Evolutionary conservation across 164 flowering plant species (phyloP).

Genomic region (Piper longum): DNA sequence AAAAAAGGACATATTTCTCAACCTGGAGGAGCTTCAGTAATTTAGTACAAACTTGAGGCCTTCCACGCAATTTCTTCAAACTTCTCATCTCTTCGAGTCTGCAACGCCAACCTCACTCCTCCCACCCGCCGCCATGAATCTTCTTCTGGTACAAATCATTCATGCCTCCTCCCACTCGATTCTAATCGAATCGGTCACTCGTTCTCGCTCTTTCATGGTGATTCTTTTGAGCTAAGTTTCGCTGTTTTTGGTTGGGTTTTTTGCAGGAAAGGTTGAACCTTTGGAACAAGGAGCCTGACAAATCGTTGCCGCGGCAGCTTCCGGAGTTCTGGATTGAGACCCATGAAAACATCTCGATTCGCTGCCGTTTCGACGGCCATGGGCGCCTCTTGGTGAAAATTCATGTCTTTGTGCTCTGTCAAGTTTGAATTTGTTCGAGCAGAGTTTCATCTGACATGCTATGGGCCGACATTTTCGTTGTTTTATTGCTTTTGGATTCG

Average conservation of each 20-base stretch:
- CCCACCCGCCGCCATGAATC: not conserved
- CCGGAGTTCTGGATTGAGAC: conserved; percentile 68
- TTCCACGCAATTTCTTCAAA: too few relatives aligned
- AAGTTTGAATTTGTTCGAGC: not conserved
- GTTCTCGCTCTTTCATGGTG: not conserved
- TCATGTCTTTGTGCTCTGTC: not conserved
- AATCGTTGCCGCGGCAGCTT: conserved; percentile 4
- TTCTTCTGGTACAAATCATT: not conserved
- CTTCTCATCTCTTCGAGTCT: too few relatives aligned
- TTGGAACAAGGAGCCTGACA: conserved; percentile 35
- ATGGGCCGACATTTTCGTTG: not conserved
- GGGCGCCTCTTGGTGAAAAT: conserved; percentile 54
- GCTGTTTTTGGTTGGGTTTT: not conserved
- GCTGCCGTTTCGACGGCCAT: conserved; percentile 38
- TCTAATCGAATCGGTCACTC: not conserved
- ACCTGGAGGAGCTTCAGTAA: too few relatives aligned
- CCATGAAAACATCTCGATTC: conserved; percentile 38
- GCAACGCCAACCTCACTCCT: not conserved
- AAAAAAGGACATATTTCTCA: too few relatives aligned
- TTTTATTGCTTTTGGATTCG: not conserved
- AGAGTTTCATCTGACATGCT: not conserved
- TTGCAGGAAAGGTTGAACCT: conserved; percentile 30
- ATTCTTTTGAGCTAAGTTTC: not conserved
- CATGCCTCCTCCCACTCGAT: too few relatives aligned
- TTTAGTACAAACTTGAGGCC: too few relatives aligned